Evolutionary conservation across 805 yeast species (phyloP).

Genomic region (Cyberlindnera petersonii): DNA sequence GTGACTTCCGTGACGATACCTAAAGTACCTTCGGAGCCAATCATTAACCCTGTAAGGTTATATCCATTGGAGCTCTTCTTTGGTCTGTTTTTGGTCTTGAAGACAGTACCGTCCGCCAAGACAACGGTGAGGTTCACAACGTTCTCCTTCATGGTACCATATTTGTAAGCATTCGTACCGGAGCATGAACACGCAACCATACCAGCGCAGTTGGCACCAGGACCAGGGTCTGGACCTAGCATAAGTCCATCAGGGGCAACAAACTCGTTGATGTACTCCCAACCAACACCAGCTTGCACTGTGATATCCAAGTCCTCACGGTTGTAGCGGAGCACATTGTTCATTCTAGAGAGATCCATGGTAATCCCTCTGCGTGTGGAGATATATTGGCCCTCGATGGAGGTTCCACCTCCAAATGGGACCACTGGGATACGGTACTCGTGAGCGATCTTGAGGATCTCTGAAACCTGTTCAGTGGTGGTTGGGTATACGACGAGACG

Average conservation of each 20-base stretch:
- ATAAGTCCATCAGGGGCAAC: constrained; percentile 46
- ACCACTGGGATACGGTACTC: constrained; percentile 54
- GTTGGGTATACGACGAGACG: constrained; percentile 47
- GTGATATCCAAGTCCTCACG: constrained; percentile 63
- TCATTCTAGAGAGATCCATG: constrained; percentile 56
- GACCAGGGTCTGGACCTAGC: constrained; percentile 77
- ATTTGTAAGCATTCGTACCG: constrained; percentile 72
- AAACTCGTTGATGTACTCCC: constrained; percentile 62
- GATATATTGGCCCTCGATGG: constrained; percentile 63
- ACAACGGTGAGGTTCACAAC: constrained; percentile 66
- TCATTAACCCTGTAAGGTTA: constrained; percentile 66
- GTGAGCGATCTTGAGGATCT: constrained; percentile 51
- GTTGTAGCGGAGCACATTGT: constrained; percentile 51
- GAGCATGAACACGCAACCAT: constrained; percentile 75
- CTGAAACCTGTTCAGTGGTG: constrained; percentile 53
- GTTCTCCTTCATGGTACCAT: constrained; percentile 78
- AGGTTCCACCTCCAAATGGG: constrained; percentile 62
- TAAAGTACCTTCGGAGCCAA: constrained; percentile 77
- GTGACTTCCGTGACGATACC: constrained; percentile 79
- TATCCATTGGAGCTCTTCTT: constrained; percentile 77
- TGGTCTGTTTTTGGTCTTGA: constrained; percentile 70
- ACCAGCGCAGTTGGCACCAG: constrained; percentile 77
- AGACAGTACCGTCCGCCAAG: constrained; percentile 71
- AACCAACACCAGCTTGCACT: constrained; percentile 75
- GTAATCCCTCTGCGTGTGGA: constrained; percentile 60